Conservation (phyloP, 1,284 basidiomycete genomes). For the Naganishia sp. region DNA sequence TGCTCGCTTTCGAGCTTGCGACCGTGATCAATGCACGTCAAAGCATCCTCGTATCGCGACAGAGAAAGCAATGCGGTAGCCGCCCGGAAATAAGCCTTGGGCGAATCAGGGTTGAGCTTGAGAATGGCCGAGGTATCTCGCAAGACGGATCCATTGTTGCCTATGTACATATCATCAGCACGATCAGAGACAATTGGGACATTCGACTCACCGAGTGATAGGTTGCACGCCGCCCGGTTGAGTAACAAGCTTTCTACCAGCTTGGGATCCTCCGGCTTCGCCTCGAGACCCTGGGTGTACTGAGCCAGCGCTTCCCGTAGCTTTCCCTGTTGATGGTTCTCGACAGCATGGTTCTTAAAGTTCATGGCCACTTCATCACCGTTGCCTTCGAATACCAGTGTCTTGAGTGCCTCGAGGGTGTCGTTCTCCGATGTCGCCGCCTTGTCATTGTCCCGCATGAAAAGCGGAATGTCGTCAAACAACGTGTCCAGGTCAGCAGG, state of each 20-base stretch:
- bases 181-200: conserved; percentile 24
- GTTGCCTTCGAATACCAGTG: conserved; percentile 82
- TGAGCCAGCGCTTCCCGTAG: conserved; percentile 85
- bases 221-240: conserved; percentile 90
- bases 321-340: conserved; percentile 83
- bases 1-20: conserved; percentile 35
- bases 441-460: conserved; percentile 76
- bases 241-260: conserved; percentile 73
- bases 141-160: conserved; percentile 82
- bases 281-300: conserved; percentile 86
- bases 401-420: conserved; percentile 79
- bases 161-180: conserved; percentile 53
- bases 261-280: conserved; percentile 66
- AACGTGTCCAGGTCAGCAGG: conserved; percentile 43
- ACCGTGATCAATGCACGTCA: conserved; percentile 70
- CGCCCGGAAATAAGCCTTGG: conserved; percentile 82
- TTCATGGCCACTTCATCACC: conserved; percentile 89
- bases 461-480: conserved; percentile 65
- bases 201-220: conserved; percentile 70
- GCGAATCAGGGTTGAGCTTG: conserved; percentile 37
- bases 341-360: conserved; percentile 94
- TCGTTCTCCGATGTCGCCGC: conserved; percentile 58
- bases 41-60: conserved; percentile 71
- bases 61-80: conserved; percentile 71
- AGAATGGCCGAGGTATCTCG: conserved; percentile 79